phyloP scores from a whole-genome alignment of 2,329 filamentous ascomycete species.

The Epichloe sp. region DNA sequence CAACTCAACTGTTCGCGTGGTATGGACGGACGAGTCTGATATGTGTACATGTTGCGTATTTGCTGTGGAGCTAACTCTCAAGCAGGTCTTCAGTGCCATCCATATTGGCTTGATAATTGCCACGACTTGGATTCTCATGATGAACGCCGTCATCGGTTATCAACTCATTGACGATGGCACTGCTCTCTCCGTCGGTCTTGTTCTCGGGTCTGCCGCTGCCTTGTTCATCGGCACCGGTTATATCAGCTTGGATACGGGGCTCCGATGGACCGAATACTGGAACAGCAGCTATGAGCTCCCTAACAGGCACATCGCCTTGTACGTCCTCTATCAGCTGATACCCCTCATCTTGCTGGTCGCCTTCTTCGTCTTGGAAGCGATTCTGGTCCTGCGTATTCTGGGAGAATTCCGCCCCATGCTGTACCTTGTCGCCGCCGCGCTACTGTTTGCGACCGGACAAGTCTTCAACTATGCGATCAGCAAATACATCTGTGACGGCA shows the following conservation, averaged over 20 bases:
- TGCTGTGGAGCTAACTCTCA: constrained; percentile 42
- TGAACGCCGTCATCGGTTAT: constrained; percentile 87
- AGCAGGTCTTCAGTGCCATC: constrained; percentile 71
- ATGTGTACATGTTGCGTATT: not conserved
- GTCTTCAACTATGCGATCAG: constrained; percentile 95
- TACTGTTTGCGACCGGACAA: constrained; percentile 85
- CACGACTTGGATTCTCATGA: constrained; percentile 77
- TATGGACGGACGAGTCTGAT: constrained; percentile 27
- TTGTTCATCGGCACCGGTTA: constrained; percentile 88
- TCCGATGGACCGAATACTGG: constrained; percentile 72
- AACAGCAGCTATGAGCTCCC: constrained; percentile 42
- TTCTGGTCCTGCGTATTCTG: constrained; percentile 74
- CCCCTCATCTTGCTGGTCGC: constrained; percentile 81
- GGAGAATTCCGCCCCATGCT: constrained; percentile 89
- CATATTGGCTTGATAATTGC: constrained; percentile 85
- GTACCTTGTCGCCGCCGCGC: constrained; percentile 58
- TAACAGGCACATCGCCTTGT: constrained; percentile 71
- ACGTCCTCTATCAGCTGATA: constrained; percentile 83
- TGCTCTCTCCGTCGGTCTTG: constrained; percentile 63
- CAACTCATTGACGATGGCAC: constrained; percentile 93
- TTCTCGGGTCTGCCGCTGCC: constrained; percentile 53
- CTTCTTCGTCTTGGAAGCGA: constrained; percentile 72
- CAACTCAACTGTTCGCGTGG: constrained; percentile 54
- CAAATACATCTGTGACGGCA: constrained; percentile 76
- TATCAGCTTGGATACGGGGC: constrained; percentile 87